Conservation (phyloP, 179 eudicot species). For the Corrigiola litoralis region DNA sequence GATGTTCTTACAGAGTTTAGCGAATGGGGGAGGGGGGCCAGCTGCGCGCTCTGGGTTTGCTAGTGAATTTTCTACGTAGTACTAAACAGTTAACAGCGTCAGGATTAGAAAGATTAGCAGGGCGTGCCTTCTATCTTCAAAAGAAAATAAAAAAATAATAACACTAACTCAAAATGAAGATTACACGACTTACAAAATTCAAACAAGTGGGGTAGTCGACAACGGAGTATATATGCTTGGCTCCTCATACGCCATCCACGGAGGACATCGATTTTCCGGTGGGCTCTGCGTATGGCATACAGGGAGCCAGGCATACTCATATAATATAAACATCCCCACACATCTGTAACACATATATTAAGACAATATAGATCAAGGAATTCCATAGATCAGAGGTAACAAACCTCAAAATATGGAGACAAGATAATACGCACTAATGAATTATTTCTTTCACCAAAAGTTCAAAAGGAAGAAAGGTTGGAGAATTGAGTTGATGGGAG, state of each 20-base stretch:
- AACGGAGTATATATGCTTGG: conserved; percentile 66
- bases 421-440: not conserved
- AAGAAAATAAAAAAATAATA: no score
- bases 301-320: conserved; percentile 92
- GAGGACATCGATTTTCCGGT: conserved; percentile 58
- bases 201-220: not conserved
- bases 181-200: no score
- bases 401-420: not conserved
- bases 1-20: no score
- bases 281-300: conserved; percentile 85
- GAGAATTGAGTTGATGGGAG: not conserved
- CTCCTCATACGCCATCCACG: conserved; percentile 95
- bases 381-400: no score
- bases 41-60: no score
- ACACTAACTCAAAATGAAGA: no score
- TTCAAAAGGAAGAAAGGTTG: not conserved
- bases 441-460: not conserved
- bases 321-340: not conserved
- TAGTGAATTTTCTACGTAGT: no score
- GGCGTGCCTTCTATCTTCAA: no score
- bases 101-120: no score
- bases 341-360: not conserved
- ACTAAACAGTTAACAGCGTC: no score
- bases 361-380: no score
- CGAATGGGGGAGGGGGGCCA: no score